phyloP scores from a whole-genome alignment of 306 rosid species.

The Castanospermum australe region DNA sequence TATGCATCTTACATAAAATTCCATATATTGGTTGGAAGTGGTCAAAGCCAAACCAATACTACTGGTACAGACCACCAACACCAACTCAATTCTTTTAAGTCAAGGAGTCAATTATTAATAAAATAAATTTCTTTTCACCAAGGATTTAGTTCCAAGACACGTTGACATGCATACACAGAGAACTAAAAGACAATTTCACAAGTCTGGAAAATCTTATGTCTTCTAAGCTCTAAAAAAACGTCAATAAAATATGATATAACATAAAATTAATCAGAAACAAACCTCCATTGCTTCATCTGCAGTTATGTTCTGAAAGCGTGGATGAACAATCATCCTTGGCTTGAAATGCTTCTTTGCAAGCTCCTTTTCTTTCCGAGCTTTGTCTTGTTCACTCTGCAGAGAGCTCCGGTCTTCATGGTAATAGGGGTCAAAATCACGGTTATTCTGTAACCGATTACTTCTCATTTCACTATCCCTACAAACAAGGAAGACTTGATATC shows the following conservation, averaged over 20 bases:
- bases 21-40: background rate
- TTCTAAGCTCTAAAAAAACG: background rate
- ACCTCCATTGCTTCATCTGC: constrained; percentile 98
- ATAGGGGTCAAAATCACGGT: constrained; percentile 59
- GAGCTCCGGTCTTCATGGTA: constrained; percentile 82
- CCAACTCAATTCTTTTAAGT: background rate
- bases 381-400: constrained; percentile 77
- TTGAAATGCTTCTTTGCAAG: constrained; percentile 91
- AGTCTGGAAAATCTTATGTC: background rate
- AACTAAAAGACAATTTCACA: constrained; percentile 3
- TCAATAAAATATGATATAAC: background rate
- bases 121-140: background rate
- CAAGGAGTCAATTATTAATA: background rate
- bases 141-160: background rate
- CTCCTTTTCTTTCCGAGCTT: constrained; percentile 89
- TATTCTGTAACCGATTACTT: constrained; percentile 64
- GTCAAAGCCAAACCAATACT: background rate
- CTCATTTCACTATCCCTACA: constrained; percentile 93
- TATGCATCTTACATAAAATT: background rate
- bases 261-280: constrained; percentile 25
- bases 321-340: constrained; percentile 98
- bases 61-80: background rate
- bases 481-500: constrained; percentile 91
- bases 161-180: background rate
- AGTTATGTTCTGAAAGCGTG: constrained; percentile 93